Conservation (phyloP, 1,139 yeast genomes). For the Schwanniomyces etchellsii region DNA sequence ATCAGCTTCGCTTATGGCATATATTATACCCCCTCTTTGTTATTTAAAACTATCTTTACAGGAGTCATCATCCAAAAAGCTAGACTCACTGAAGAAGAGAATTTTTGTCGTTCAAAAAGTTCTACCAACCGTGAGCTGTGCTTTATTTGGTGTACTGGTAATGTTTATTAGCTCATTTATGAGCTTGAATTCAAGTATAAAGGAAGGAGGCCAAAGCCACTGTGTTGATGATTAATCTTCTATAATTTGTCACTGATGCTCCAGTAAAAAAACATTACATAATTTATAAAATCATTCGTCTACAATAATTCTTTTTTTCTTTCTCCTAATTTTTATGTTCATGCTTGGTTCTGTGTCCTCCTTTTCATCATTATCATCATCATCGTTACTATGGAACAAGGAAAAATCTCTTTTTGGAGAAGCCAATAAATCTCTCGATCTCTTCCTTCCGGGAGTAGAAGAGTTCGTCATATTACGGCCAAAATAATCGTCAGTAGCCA, state of each 20-base stretch:
- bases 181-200: constrained; percentile 55
- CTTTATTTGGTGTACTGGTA: constrained; percentile 66
- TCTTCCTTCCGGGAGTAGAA: too few species aligned
- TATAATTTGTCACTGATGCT: too few species aligned
- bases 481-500: too few species aligned
- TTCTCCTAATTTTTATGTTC: too few species aligned
- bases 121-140: constrained; percentile 56
- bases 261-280: too few species aligned
- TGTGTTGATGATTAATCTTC: constrained; percentile 30
- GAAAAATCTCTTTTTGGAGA: background rate
- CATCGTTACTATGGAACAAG: constrained; percentile 7
- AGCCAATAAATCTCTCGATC: too few species aligned
- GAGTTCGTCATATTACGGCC: too few species aligned
- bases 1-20: constrained; percentile 89
- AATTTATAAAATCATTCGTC: too few species aligned
- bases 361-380: constrained; percentile 24
- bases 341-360: too few species aligned
- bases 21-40: constrained; percentile 84
- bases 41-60: constrained; percentile 56
- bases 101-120: constrained; percentile 25
- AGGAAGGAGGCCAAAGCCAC: constrained; percentile 19
- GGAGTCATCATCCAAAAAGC: constrained; percentile 31
- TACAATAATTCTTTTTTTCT: constrained; percentile 5
- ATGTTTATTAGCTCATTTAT: constrained; percentile 76
- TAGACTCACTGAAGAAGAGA: constrained; percentile 25